These are phyloP conservation scores for Cardiospermum halicacabum DNA, from an alignment of 345 rosid species.

Conservation along the genomic window DNA sequence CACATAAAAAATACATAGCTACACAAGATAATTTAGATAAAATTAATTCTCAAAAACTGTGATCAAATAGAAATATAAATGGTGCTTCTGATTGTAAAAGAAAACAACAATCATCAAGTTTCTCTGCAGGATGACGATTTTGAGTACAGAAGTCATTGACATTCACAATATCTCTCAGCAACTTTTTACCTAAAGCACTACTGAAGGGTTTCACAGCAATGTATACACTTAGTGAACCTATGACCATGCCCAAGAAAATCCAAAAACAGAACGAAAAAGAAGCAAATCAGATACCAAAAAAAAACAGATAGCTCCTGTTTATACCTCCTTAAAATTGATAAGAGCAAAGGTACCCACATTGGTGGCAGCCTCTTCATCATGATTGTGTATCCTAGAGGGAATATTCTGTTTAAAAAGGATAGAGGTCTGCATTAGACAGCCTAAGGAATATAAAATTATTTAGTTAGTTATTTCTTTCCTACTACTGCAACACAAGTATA, in stretches of 20 bases:
- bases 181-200: background rate
- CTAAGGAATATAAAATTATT: slow-evolving; percentile 16
- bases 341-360: slow-evolving; percentile 34
- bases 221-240: slow-evolving; percentile 3
- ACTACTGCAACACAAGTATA: slow-evolving; percentile 14
- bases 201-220: slow-evolving; percentile 1
- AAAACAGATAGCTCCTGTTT: slow-evolving; percentile 16
- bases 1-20: background rate
- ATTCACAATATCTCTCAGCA: background rate
- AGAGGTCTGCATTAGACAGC: slow-evolving; percentile 31
- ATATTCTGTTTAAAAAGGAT: slow-evolving; percentile 30
- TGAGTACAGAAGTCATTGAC: background rate
- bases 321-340: slow-evolving; percentile 33
- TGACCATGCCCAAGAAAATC: slow-evolving; percentile 3
- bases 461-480: slow-evolving; percentile 5
- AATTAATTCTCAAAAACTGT: slow-evolving; percentile 4
- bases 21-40: background rate
- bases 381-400: slow-evolving; percentile 26
- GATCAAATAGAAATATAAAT: background rate
- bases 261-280: slow-evolving; percentile 6
- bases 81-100: background rate
- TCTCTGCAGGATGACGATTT: slow-evolving; percentile 7
- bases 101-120: background rate
- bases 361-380: slow-evolving; percentile 31
- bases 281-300: slow-evolving; percentile 14